Conservation (phyloP, 352 stramenopile species). For the Phytophthora pinifolia region DNA sequence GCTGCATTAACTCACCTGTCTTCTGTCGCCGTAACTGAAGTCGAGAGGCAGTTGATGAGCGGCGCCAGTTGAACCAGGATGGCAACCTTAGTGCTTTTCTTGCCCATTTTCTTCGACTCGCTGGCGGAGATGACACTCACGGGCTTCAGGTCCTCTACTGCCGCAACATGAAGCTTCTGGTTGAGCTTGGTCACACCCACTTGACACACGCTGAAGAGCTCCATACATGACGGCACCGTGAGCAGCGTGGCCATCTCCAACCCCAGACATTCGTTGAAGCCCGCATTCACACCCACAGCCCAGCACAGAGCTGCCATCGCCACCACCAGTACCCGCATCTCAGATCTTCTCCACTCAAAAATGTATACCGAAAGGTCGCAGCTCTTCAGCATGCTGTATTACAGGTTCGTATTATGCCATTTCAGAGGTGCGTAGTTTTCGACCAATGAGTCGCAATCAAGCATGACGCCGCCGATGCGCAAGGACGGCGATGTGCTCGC, state of each 20-base stretch:
- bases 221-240: constrained; percentile 29
- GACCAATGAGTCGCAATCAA: constrained; percentile 36
- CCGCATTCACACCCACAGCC: constrained; percentile 7
- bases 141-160: constrained; percentile 32
- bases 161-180: constrained; percentile 36
- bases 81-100: constrained; percentile 45
- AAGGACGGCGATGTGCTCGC: constrained; percentile 87
- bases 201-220: constrained; percentile 51
- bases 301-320: constrained; percentile 12
- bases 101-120: constrained; percentile 38
- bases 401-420: not conserved
- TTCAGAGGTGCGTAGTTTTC: constrained; percentile 6
- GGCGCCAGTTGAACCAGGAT: constrained; percentile 62
- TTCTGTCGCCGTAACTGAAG: not conserved
- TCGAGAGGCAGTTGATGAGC: constrained; percentile 33
- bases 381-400: not conserved
- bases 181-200: constrained; percentile 54
- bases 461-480: constrained; percentile 35
- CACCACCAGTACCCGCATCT: constrained; percentile 6
- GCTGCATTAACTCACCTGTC: constrained; percentile 14
- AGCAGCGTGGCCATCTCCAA: constrained; percentile 46
- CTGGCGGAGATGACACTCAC: constrained; percentile 72
- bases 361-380: constrained; percentile 30
- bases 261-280: constrained; percentile 61
- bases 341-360: constrained; percentile 10